phyloP scores from a whole-genome alignment of 257 asterid species.

The Lithospermum erythrorhizon region DNA sequence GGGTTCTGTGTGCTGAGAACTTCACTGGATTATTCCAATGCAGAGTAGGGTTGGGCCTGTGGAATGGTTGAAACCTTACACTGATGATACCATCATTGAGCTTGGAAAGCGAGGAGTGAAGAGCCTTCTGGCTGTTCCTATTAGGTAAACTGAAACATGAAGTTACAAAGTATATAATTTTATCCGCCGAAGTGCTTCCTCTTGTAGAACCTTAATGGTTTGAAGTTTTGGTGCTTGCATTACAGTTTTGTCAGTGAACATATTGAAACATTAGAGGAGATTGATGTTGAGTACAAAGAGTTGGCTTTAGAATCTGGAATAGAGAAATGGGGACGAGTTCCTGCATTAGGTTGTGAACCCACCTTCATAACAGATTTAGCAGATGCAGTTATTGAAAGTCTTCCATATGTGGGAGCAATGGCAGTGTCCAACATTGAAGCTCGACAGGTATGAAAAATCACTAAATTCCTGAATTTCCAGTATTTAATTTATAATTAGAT shows the following conservation, averaged over 20 bases:
- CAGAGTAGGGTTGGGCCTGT: slow-evolving; percentile 99
- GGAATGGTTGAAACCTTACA: slow-evolving; percentile 97
- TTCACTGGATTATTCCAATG: slow-evolving; percentile 11
- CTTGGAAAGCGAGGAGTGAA: slow-evolving; percentile 89
- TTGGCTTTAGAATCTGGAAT: slow-evolving; percentile 91
- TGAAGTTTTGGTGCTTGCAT: slow-evolving; percentile 1
- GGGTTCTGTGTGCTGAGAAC: too few relatives aligned
- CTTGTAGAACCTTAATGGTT: not conserved
- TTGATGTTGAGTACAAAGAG: slow-evolving; percentile 97
- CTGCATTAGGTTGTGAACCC: slow-evolving; percentile 94
- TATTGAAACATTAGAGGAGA: slow-evolving; percentile 95
- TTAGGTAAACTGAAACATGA: slow-evolving; percentile 42
- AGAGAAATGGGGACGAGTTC: slow-evolving; percentile 96
- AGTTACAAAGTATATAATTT: slow-evolving; percentile 1
- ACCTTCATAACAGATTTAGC: slow-evolving; percentile 91
- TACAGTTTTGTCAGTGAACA: slow-evolving; percentile 96
- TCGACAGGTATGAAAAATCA: slow-evolving; percentile 55
- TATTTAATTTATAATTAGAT: too few relatives aligned
- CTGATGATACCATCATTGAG: slow-evolving; percentile 86
- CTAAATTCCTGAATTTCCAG: not conserved
- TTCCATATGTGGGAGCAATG: slow-evolving; percentile 98
- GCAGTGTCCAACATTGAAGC: slow-evolving; percentile 98
- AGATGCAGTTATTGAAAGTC: slow-evolving; percentile 97
- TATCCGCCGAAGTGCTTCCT: slow-evolving; percentile 1
- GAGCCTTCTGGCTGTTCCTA: slow-evolving; percentile 97